A percentile compares a stretch with the other conserved stretches of the same genome.
Evolutionary conservation across 164 flowering plant species (phyloP).

Genomic region (Vitis vinifera): DNA sequence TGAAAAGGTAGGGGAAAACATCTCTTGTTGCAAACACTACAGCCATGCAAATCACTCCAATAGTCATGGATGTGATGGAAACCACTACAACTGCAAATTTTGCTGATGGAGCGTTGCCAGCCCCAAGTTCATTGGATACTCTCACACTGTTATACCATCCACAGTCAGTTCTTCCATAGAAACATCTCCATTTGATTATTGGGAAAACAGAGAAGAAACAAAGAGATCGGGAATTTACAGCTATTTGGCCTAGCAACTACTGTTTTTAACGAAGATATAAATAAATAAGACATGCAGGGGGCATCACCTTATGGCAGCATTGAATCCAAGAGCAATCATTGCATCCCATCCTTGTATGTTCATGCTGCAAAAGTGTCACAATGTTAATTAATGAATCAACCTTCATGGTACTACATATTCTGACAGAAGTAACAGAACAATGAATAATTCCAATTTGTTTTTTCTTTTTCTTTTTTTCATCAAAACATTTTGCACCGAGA

Average conservation of each 20-base stretch:
- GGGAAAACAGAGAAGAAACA: background rate
- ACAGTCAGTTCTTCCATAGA: background rate
- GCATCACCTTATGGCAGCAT: conserved; percentile 69
- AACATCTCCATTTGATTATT: background rate
- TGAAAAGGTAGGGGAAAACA: conserved; percentile 58
- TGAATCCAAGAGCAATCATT: conserved; percentile 70
- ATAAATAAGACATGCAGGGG: background rate
- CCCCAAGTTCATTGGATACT: conserved; percentile 81
- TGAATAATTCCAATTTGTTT: too few relatives aligned
- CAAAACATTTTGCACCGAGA: too few relatives aligned
- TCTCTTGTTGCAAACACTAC: conserved; percentile 50
- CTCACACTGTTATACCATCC: conserved; percentile 42
- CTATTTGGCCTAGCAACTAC: too few relatives aligned
- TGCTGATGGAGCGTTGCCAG: conserved; percentile 47
- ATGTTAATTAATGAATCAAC: too few relatives aligned
- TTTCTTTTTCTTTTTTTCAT: too few relatives aligned
- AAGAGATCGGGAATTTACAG: too few relatives aligned
- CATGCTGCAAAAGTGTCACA: conserved; percentile 42
- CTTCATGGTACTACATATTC: too few relatives aligned
- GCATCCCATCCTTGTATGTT: conserved; percentile 68
- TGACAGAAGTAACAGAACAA: too few relatives aligned
- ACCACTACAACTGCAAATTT: conserved; percentile 58
- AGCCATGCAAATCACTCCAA: conserved; percentile 48
- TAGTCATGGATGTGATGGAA: conserved; percentile 43
- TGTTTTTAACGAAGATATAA: too few relatives aligned